A percentile compares a stretch with the other conserved stretches of the same genome.
Conservation (phyloP, 2,329 filamentous ascomycete genomes). For the Geosmithia putterillii region DNA sequence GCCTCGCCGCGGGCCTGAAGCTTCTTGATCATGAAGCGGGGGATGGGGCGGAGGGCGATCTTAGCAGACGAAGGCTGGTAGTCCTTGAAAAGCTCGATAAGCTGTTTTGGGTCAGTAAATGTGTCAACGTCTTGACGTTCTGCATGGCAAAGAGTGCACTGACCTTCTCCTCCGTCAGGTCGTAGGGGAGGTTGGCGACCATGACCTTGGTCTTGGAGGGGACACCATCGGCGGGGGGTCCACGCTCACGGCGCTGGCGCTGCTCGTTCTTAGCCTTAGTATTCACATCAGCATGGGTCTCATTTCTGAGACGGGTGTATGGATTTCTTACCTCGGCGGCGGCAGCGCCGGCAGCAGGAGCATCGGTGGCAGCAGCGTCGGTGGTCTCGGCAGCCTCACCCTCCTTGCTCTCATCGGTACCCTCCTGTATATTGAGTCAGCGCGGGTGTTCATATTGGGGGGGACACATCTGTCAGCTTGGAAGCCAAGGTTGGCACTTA, state of each 20-base stretch:
- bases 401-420: conserved; percentile 33
- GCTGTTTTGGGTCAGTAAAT: conserved; percentile 36
- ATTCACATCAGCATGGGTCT: conserved; percentile 41
- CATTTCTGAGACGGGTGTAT: conserved; percentile 42
- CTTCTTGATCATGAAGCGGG: conserved; percentile 99
- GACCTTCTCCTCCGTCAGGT: conserved; percentile 95
- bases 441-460: not conserved
- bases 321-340: conserved; percentile 43
- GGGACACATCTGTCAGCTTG: not conserved
- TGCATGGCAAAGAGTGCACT: conserved; percentile 9
- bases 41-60: conserved; percentile 96
- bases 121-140: not conserved
- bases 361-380: conserved; percentile 30
- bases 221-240: conserved; percentile 92
- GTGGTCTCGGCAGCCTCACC: conserved; percentile 23
- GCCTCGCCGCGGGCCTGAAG: conserved; percentile 95
- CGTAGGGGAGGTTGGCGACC: conserved; percentile 98
- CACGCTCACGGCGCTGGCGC: conserved; percentile 65
- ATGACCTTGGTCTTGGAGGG: conserved; percentile 99
- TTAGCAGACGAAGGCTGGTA: conserved; percentile 93
- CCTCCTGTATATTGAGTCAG: conserved; percentile 13
- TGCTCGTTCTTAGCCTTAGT: conserved; percentile 35
- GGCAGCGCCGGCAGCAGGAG: conserved; percentile 31
- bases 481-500: conserved; percentile 25
- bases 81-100: conserved; percentile 90